Evolutionary conservation across 1,139 yeast genomes (phyloP), one percentile per base, ranked within the genome.

Genomic region (Citeromyces siamensis): DNA sequence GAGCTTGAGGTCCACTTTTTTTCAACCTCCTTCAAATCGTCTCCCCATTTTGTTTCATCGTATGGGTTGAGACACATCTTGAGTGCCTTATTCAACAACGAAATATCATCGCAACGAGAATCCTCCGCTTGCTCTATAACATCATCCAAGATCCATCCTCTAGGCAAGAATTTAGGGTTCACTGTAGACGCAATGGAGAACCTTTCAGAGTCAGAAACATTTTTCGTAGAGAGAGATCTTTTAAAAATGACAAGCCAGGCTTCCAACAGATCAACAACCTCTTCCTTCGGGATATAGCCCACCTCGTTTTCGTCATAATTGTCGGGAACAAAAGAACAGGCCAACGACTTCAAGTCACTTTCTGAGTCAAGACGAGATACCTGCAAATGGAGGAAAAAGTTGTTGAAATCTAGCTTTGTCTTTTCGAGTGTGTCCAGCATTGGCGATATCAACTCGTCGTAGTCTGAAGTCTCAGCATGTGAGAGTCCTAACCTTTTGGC

Each of bases 71-170:
- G 60, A 23, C 75, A 60, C 88, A 81, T 80, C 41, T 64, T 61
- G 41, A 72, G 65, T 18, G 80, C 51, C 46, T 79, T 79, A 27
- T 67, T 51, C 41, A 81, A 58, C 37, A 65, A 58, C 1, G 26
- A 41, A 3, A 57, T 49, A 16, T 58, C 47, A 31, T 51, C 53
- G n/a, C 53, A 51, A 33, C 40, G 48, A 17, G 59, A 53, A 7
- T 60, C 63, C 36, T 60, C 56, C 0, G 72, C 64, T 37, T 59
- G 58, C 22, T 68, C 64, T 38, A 84, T 79, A 1, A 85, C 95
- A 43, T 86, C 90, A 40, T 85, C 88, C 38, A 90, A 61, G 37
- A 88, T 75, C 90, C 95, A 85, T 45, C 78, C 82, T 42, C 90
- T 68, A 12, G 95, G 94, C 12, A 83, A 66, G 50, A 90, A 88